These are phyloP conservation scores for Amorphotheca resinae DNA, from an alignment of 495 filamentous ascomycete species.

Conservation along the genomic window DNA sequence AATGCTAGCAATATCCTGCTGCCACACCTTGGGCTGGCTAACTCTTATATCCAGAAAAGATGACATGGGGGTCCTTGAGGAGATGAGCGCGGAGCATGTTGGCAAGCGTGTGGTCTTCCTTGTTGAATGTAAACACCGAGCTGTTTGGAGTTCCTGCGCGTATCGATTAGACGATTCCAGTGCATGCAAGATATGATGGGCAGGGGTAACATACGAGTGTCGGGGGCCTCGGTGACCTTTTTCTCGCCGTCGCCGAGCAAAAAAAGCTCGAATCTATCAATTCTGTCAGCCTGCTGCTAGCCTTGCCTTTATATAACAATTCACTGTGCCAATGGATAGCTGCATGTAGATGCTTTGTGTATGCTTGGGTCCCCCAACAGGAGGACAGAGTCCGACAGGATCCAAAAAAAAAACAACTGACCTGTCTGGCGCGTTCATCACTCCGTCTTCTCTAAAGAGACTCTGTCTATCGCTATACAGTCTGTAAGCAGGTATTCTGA, in stretches of 20 bases:
- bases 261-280: constrained; percentile 77
- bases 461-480: no score
- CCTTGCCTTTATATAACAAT: background rate
- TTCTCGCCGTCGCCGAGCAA: constrained; percentile 74
- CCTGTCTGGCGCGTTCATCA: constrained; percentile 22
- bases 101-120: constrained; percentile 93
- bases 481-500: no score
- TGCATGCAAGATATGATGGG: background rate
- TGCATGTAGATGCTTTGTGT: background rate
- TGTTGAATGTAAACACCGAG: constrained; percentile 85
- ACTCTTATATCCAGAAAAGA: constrained; percentile 83
- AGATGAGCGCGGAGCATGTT: constrained; percentile 79
- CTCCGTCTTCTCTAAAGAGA: constrained; percentile 3
- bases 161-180: constrained; percentile 8
- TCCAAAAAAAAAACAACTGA: constrained; percentile 1
- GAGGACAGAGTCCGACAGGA: background rate
- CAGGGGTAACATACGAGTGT: constrained; percentile 55
- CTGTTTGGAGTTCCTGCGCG: constrained; percentile 63
- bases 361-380: background rate
- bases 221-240: constrained; percentile 74
- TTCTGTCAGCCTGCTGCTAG: background rate
- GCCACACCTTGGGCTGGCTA: constrained; percentile 14
- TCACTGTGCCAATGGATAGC: background rate
- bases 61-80: constrained; percentile 61
- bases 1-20: background rate